Conservation (phyloP, 2,329 filamentous ascomycete genomes). For the Penicillium griseofulvum region DNA sequence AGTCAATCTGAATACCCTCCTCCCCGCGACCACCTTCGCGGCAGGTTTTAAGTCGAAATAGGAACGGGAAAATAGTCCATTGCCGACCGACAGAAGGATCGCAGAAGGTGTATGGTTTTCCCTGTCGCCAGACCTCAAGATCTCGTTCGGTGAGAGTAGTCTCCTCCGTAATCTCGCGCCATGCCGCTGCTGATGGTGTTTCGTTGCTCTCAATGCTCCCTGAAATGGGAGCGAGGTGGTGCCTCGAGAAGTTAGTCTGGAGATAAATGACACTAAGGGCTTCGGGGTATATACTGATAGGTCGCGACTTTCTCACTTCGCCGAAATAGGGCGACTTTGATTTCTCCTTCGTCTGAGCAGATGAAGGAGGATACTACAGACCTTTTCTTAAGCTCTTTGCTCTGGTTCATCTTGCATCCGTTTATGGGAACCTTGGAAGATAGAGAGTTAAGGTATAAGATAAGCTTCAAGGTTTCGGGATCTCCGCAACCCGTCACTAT, state of each 20-base stretch:
- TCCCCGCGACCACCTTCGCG: conserved; percentile 35
- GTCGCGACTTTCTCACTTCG: conserved; percentile 59
- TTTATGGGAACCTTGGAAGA: too few relatives aligned
- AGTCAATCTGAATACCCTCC: conserved; percentile 55
- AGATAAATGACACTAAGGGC: background rate
- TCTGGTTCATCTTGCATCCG: background rate
- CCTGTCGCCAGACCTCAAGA: conserved; percentile 54
- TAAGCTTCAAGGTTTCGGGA: background rate
- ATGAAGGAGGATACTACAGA: conserved; percentile 48
- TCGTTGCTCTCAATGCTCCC: conserved; percentile 59
- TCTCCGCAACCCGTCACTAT: background rate
- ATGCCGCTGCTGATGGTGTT: conserved; percentile 56
- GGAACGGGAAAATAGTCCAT: conserved; percentile 65
- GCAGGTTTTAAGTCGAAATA: conserved; percentile 47
- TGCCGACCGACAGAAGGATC: conserved; percentile 55
- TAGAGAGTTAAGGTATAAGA: too few relatives aligned
- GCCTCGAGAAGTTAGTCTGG: conserved; percentile 32
- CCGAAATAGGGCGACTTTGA: conserved; percentile 60
- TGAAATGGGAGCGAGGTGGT: conserved; percentile 60
- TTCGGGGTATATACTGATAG: conserved; percentile 50
- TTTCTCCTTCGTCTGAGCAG: conserved; percentile 32
- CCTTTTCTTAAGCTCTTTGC: conserved; percentile 23
- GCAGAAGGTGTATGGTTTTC: conserved; percentile 58
- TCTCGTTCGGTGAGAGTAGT: conserved; percentile 52
- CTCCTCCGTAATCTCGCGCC: conserved; percentile 63